phyloP scores from a whole-genome alignment of 2,329 filamentous ascomycete genomes.

The Pyrenophora seminiperda region DNA sequence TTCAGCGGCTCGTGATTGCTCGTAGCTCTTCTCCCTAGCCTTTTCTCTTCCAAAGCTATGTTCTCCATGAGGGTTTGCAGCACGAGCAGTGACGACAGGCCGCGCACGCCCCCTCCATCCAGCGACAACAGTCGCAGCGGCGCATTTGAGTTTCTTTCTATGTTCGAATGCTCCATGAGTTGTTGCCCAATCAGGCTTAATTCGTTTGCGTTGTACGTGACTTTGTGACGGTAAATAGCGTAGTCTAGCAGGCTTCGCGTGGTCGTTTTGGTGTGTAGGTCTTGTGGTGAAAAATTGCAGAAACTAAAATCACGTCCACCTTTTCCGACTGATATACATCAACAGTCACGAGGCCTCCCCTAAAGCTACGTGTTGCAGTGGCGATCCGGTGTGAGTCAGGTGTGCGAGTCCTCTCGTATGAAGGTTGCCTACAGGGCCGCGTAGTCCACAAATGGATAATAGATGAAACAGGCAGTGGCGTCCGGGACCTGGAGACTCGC shows the following conservation, averaged over 20 bases:
- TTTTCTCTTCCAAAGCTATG: slow-evolving; percentile 47
- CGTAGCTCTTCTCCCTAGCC: slow-evolving; percentile 35
- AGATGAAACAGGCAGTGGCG: slow-evolving; percentile 14
- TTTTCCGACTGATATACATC: slow-evolving; percentile 7
- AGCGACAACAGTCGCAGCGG: slow-evolving; percentile 44
- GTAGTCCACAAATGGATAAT: slow-evolving; percentile 5
- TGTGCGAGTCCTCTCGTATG: slow-evolving; percentile 1
- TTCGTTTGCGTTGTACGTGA: neutral
- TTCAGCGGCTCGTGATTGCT: slow-evolving; percentile 38
- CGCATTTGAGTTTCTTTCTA: slow-evolving; percentile 40
- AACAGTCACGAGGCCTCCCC: slow-evolving; percentile 7
- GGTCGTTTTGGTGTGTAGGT: slow-evolving; percentile 5
- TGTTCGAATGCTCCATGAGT: slow-evolving; percentile 32
- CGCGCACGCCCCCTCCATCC: slow-evolving; percentile 49
- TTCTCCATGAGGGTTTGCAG: slow-evolving; percentile 49
- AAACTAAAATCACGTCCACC: neutral
- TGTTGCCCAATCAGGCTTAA: slow-evolving; percentile 1
- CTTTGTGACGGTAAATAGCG: neutral
- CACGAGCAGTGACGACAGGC: slow-evolving; percentile 47
- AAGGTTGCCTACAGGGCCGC: slow-evolving; percentile 25
- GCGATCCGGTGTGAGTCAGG: slow-evolving; percentile 19
- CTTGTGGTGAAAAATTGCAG: neutral
- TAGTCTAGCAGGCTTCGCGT: neutral
- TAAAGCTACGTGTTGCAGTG: slow-evolving; percentile 10
- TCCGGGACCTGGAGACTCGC: neutral